Evolutionary conservation across 2,329 filamentous ascomycete species (phyloP).

Genomic region (Penicillium sp.): DNA sequence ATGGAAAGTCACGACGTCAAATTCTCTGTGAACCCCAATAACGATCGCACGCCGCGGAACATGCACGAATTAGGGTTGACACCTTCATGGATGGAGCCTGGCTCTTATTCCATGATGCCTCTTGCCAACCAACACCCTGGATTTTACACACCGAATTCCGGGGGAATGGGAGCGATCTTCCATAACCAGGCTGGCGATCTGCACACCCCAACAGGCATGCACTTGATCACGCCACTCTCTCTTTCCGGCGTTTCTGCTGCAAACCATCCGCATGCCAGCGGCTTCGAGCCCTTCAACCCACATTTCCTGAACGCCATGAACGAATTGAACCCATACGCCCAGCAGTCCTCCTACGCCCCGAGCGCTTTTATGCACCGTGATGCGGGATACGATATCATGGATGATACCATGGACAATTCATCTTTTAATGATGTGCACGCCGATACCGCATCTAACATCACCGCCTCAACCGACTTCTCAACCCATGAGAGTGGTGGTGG

Average conservation of each 20-base stretch:
- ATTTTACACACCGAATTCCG: constrained; percentile 86
- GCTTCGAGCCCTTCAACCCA: constrained; percentile 62
- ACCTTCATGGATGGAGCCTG: constrained; percentile 83
- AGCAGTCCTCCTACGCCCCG: constrained; percentile 66
- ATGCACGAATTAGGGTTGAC: constrained; percentile 87
- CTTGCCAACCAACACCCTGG: constrained; percentile 79
- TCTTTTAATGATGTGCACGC: constrained; percentile 61
- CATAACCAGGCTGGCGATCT: constrained; percentile 83
- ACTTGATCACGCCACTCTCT: constrained; percentile 78
- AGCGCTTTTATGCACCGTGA: constrained; percentile 80
- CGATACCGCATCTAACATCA: constrained; percentile 53
- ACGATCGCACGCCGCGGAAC: constrained; percentile 79
- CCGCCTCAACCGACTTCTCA: constrained; percentile 31
- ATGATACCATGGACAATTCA: constrained; percentile 66
- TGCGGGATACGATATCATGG: constrained; percentile 76
- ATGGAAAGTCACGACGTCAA: constrained; percentile 58
- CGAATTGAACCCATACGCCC: constrained; percentile 71
- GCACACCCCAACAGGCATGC: constrained; percentile 75
- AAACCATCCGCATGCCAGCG: constrained; percentile 63
- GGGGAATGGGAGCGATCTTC: constrained; percentile 73
- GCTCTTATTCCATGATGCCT: constrained; percentile 74
- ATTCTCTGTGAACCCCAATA: constrained; percentile 50
- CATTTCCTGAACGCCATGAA: constrained; percentile 59
- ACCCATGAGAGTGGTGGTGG: constrained; percentile 21
- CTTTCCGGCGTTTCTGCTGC: constrained; percentile 69